A percentile compares a stretch with the other conserved stretches of the same genome.
Conservation (phyloP, 192 early-diverging fungal genomes). For the Coemansia guatemalensis region DNA sequence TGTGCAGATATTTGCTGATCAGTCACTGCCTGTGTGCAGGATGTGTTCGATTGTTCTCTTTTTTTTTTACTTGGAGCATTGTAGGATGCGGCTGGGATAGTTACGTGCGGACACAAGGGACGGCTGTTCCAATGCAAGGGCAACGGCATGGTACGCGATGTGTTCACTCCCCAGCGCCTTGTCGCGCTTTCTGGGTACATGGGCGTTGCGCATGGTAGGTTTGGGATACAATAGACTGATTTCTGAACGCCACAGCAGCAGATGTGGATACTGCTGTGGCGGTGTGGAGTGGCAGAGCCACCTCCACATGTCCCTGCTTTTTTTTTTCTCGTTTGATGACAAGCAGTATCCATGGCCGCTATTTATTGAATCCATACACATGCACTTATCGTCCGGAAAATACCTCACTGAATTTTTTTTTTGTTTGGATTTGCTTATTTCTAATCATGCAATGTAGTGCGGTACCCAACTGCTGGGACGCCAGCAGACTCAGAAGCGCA, state of each 20-base stretch:
- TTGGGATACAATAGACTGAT: too few relatives aligned
- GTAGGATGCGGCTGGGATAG: constrained; percentile 98
- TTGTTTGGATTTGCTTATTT: not conserved
- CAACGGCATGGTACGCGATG: constrained; percentile 99
- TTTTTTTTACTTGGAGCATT: constrained; percentile 1
- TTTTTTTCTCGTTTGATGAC: too few relatives aligned
- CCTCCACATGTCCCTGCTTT: too few relatives aligned
- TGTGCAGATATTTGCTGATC: too few relatives aligned
- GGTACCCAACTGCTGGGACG: constrained; percentile 98
- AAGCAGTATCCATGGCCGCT: too few relatives aligned
- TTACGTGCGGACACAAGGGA: constrained; percentile 96
- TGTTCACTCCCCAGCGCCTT: constrained; percentile 82
- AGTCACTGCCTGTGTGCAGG: not conserved
- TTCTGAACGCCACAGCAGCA: too few relatives aligned
- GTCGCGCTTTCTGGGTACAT: constrained; percentile 78
- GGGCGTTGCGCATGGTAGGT: constrained; percentile 96
- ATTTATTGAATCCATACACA: too few relatives aligned
- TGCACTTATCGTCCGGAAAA: too few relatives aligned
- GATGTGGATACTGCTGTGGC: too few relatives aligned
- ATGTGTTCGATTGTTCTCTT: not conserved
- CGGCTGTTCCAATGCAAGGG: constrained; percentile 98
- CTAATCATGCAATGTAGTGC: constrained; percentile 60
- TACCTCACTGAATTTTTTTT: too few relatives aligned
- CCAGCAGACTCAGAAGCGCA: constrained; percentile 96
- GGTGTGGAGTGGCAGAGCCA: too few relatives aligned